Percentiles rank a stretch among this genome's conserved stretches.
Conservation (phyloP, 1,284 basidiomycete species). For the Tylopilus orsonianus region DNA sequence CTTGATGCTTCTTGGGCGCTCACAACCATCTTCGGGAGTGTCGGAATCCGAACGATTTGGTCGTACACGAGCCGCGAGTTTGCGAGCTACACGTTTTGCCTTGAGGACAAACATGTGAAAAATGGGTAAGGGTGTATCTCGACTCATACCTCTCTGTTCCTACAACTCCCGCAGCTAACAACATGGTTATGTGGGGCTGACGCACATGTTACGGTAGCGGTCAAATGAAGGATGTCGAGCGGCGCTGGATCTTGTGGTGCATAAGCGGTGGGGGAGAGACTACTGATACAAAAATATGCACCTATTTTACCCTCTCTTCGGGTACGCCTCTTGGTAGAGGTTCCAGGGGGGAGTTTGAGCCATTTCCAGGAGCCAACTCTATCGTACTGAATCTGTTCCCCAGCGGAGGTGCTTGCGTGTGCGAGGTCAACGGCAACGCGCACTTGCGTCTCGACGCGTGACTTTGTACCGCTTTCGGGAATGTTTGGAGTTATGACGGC, state of each 20-base stretch:
- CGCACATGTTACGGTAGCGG: conserved; percentile 68
- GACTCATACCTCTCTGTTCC: conserved; percentile 71
- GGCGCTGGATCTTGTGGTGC: conserved; percentile 60
- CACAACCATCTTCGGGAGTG: conserved; percentile 51
- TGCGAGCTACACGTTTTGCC: conserved; percentile 87
- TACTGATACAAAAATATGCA: conserved; percentile 33
- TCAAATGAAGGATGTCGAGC: conserved; percentile 71
- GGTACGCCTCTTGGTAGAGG: conserved; percentile 79
- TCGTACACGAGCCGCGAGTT: conserved; percentile 75
- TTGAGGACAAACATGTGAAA: conserved; percentile 31
- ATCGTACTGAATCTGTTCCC: conserved; percentile 63
- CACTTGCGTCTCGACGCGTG: conserved; percentile 91
- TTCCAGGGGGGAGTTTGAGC: conserved; percentile 74
- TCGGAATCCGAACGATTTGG: conserved; percentile 80
- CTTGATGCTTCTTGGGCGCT: conserved; percentile 45
- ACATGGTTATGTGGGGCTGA: conserved; percentile 79
- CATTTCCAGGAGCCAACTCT: conserved; percentile 83
- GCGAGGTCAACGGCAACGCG: conserved; percentile 78
- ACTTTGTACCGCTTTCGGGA: conserved; percentile 85
- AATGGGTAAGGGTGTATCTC: conserved; percentile 7
- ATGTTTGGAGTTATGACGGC: conserved; percentile 83
- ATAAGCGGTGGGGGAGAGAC: conserved; percentile 19
- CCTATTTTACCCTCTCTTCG: conserved; percentile 87
- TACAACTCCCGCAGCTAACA: conserved; percentile 81
- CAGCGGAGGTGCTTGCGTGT: conserved; percentile 57